Conservation (phyloP, 371 early-diverging fungal species). For the Lichtheimia corymbifera region DNA sequence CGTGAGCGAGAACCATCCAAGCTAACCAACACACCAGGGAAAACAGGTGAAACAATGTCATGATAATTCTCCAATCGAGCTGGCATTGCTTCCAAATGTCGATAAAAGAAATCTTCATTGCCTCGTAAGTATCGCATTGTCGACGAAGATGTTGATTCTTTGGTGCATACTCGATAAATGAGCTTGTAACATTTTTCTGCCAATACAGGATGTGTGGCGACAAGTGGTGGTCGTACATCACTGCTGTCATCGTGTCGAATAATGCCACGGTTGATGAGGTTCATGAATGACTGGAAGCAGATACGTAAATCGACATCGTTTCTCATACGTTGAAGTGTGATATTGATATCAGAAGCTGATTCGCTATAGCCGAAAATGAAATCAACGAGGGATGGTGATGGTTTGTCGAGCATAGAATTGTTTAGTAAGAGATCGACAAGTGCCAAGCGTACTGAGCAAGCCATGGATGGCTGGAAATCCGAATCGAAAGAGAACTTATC, state of each 20-base stretch:
- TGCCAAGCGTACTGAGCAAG: constrained; percentile 65
- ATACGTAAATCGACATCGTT: constrained; percentile 32
- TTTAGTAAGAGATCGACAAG: constrained; percentile 71
- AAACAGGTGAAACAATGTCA: constrained; percentile 9
- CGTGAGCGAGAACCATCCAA: constrained; percentile 27
- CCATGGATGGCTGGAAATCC: constrained; percentile 19
- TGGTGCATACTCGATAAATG: constrained; percentile 77
- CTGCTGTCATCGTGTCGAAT: constrained; percentile 17
- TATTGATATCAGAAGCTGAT: constrained; percentile 6
- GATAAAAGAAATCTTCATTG: constrained; percentile 73
- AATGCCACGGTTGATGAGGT: constrained; percentile 61
- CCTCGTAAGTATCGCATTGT: constrained; percentile 84
- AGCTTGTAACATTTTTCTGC: constrained; percentile 87
- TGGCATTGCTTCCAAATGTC: constrained; percentile 59
- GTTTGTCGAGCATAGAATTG: constrained; percentile 48
- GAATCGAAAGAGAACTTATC: constrained; percentile 23
- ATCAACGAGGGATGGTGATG: constrained; percentile 79
- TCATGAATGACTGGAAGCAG: constrained; percentile 73
- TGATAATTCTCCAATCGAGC: constrained; percentile 44
- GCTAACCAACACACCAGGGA: constrained; percentile 23
- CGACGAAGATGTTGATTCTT: constrained; percentile 63
- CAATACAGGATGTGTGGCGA: constrained; percentile 72
- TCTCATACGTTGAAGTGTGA: constrained; percentile 46
- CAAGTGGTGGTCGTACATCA: constrained; percentile 45
- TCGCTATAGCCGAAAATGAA: constrained; percentile 75